Evolutionary conservation across 345 rosid genomes (phyloP), one percentile per base, ranked within the genome.

Genomic region (Isatis tinctoria): DNA sequence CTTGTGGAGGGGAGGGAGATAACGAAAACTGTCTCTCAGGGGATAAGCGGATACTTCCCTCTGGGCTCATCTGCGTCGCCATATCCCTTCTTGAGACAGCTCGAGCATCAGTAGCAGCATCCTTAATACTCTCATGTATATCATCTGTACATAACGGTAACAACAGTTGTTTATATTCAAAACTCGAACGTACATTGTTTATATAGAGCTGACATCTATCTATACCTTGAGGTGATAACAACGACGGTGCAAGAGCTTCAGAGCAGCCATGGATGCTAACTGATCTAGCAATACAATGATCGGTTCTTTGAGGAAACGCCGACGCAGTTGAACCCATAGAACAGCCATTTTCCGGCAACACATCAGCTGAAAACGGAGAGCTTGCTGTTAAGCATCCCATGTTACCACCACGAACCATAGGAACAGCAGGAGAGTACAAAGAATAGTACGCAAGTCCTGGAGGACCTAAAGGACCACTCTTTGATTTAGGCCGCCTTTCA

Each of bases 21-120:
- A 87, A 81, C 41, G 89, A 83, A 69, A 60, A 64, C 64, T 87
- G 75, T 71, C 82, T 79, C 72, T 75, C 79, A 32, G 97, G 90
- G 35, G 93, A 88, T 10, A 88, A 86, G 44, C 74, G 74, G 36
- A 77, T 80, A 79, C 96, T 86, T 58, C 88, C 87, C 51, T 83
- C 88, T 13, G 93, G 99, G 52, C 99, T 92, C 99, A 95, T 95
- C 71, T 92, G 97, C 10, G 99, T 95, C 3, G 97, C 97, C 92
- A 90, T 90, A 79, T 95, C 99, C 82, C 99, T 90, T 82, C 91
- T 87, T 68, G 99, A 92, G 59, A 82, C 84, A 79, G 82, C 86
- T 45, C 77, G 80, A 64, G 91, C 70, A 79, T 87, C 85, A n/a
- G 80, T 80, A 37, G 84, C 87, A 37, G 84, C 85, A 86, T 92